A percentile compares a stretch with the other conserved stretches of the same genome.
phyloP scores from a whole-genome alignment of 805 yeast genomes.

The Starmerella lactis-condensi region DNA sequence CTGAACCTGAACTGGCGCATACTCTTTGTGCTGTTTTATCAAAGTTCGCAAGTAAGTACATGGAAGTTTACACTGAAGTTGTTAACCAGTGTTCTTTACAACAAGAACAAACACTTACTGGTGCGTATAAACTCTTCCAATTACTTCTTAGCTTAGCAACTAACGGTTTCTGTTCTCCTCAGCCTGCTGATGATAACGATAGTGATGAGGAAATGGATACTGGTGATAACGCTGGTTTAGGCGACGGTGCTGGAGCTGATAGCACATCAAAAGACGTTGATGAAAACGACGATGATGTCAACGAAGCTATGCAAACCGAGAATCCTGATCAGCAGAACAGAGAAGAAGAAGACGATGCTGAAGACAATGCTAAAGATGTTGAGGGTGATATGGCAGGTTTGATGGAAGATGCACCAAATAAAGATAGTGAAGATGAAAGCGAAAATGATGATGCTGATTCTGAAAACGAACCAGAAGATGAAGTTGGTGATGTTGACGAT shows the following conservation, averaged over 20 bases:
- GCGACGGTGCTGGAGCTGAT: conserved; percentile 80
- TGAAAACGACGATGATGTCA: conserved; percentile 78
- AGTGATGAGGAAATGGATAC: conserved; percentile 34
- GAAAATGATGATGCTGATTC: conserved; percentile 36
- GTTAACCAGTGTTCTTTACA: conserved; percentile 29
- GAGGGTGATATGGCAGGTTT: conserved; percentile 97
- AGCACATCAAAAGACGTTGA: conserved; percentile 58
- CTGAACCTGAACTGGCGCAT: conserved; percentile 24
- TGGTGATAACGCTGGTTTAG: conserved; percentile 79
- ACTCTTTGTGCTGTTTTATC: conserved; percentile 29
- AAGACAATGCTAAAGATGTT: conserved; percentile 80
- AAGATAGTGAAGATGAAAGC: conserved; percentile 32
- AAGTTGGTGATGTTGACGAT: conserved; percentile 73
- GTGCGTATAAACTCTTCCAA: conserved; percentile 40
- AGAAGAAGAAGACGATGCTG: conserved; percentile 34
- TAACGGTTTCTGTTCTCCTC: conserved; percentile 86
- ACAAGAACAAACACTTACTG: conserved; percentile 39
- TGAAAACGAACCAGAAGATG: conserved; percentile 68
- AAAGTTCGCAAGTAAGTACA: conserved; percentile 49
- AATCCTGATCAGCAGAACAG: conserved; percentile 40
- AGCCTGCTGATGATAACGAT: conserved; percentile 45
- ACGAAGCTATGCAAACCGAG: conserved; percentile 51
- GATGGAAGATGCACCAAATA: conserved; percentile 56
- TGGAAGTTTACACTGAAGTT: conserved; percentile 29
- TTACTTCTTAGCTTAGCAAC: conserved; percentile 44